These are phyloP conservation scores for Meira nashicola DNA, from an alignment of 1,284 basidiomycete genomes.

Conservation along the genomic window DNA sequence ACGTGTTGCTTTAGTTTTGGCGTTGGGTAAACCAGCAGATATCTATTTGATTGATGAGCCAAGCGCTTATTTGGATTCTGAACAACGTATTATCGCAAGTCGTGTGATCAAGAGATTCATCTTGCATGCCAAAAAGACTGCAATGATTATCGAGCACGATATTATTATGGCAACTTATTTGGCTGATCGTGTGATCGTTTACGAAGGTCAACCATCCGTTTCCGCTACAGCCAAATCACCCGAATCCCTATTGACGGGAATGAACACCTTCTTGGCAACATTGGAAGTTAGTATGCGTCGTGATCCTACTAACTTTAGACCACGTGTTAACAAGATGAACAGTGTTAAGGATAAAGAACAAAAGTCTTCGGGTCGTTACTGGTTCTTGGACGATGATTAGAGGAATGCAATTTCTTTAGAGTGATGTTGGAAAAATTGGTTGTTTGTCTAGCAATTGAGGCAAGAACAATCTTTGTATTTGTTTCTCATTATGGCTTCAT, in stretches of 20 bases:
- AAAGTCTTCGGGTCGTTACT: constrained; percentile 50
- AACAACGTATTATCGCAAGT: constrained; percentile 52
- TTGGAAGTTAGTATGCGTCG: constrained; percentile 51
- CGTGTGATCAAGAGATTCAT: constrained; percentile 53
- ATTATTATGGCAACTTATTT: constrained; percentile 52
- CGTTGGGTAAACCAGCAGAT: constrained; percentile 51
- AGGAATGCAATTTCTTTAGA: no score
- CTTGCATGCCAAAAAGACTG: constrained; percentile 52
- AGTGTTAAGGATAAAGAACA: constrained; percentile 53
- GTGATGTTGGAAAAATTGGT: neutral
- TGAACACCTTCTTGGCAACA: constrained; percentile 51
- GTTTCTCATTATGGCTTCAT: neutral
- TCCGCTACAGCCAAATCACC: constrained; percentile 46
- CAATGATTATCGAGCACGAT: constrained; percentile 53
- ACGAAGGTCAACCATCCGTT: constrained; percentile 50
- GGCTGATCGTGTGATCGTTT: constrained; percentile 50
- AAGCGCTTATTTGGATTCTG: constrained; percentile 51
- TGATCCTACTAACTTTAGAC: constrained; percentile 51
- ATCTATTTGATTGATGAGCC: constrained; percentile 53
- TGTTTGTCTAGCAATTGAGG: no score
- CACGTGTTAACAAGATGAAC: constrained; percentile 52
- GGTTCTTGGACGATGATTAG: constrained; percentile 45
- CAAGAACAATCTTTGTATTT: no score
- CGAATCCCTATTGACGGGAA: constrained; percentile 48
- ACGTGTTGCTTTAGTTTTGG: constrained; percentile 50